A percentile compares a stretch with the other conserved stretches of the same genome.
These are phyloP conservation scores for Penicillium pulvis DNA, from an alignment of 495 filamentous ascomycete genomes.

Conservation along the genomic window DNA sequence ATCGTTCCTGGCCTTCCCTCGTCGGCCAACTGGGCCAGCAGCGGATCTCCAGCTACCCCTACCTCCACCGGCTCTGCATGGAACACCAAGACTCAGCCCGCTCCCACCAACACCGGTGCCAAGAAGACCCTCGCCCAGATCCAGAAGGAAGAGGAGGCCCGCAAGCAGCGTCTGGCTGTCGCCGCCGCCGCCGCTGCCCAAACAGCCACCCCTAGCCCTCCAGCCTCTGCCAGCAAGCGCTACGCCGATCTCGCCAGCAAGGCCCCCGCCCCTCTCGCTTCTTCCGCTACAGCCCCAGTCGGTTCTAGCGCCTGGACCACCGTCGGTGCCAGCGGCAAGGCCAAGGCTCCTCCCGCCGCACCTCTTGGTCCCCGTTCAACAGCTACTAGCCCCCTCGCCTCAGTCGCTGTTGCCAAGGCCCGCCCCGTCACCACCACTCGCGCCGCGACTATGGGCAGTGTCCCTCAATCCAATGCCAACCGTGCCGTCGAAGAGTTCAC, in stretches of 20 bases:
- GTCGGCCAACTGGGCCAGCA: conserved; percentile 85
- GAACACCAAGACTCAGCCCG: conserved; percentile 60
- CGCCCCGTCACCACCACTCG: conserved; percentile 33
- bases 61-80: conserved; percentile 58
- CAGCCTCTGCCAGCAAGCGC: conserved; percentile 71
- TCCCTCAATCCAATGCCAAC: conserved; percentile 48
- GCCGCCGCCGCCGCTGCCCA: conserved; percentile 58
- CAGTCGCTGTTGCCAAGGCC: conserved; percentile 35
- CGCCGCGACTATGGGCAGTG: conserved; percentile 36
- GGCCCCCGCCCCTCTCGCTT: conserved; percentile 40
- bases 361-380: conserved; percentile 58
- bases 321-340: conserved; percentile 91
- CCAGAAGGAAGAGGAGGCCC: conserved; percentile 91
- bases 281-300: conserved; percentile 26
- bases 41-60: conserved; percentile 64
- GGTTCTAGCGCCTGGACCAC: conserved; percentile 82
- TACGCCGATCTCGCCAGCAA: conserved; percentile 97
- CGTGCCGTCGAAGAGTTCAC: conserved; percentile 83
- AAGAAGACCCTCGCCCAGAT: conserved; percentile 97
- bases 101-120: conserved; percentile 45
- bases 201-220: conserved; percentile 46
- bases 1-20: conserved; percentile 77
- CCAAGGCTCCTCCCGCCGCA: conserved; percentile 68
- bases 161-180: conserved; percentile 69
- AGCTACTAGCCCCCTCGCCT: conserved; percentile 44